Base-by-base conservation (phyloP, 1,139 yeast genomes). In the Debaryomycetaceae sp. region DNA sequence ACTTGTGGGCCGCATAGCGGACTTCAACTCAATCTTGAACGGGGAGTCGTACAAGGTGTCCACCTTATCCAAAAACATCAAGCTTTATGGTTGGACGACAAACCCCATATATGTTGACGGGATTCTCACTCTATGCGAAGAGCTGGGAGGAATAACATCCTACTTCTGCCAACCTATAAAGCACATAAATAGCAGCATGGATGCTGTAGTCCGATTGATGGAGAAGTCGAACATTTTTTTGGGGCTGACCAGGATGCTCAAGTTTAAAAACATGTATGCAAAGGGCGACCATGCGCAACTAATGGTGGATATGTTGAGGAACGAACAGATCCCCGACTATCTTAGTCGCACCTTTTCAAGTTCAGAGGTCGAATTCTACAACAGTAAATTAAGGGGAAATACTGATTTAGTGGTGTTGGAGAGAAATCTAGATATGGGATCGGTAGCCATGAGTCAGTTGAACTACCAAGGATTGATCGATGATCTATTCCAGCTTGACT, bases 381-480 rank as follows among this genome's bases (percentile, higher is more conserved):
- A 52, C 16, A 49, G 58, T 8, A 61, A 59, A 38, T 53, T 73
- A 8, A 58, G 59, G 24, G 73, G 78, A 6, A 76, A 76, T 38
- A 56, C 78, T 31, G 87, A 84, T 57, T 63, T 91, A 36, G 73
- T 92, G 13, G 82, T 91, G 1, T 54, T 92, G 17, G 98, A 92
- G 55, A 69, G 98, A 39, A 78, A 81, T 41, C 58, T 82, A 28
- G 98, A 92, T 61, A 73, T 79, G 36, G 57, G 84, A 5, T 79
- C 96, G 0, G 83, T 89, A 2, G 55, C 87, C 11, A 64, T 88
- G 45, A 79, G 82, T 29, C 97, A 92, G 53, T 64, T 89, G 49
- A 86, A 88, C 2, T 92, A 91, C 56, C 74, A 79, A 29, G 98
- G 98, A 0, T 67, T 92, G 11, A 68, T 89, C 17, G 91, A 87